Conservation (phyloP, 73 alveolate species). For the Durusdinium trenchii region DNA sequence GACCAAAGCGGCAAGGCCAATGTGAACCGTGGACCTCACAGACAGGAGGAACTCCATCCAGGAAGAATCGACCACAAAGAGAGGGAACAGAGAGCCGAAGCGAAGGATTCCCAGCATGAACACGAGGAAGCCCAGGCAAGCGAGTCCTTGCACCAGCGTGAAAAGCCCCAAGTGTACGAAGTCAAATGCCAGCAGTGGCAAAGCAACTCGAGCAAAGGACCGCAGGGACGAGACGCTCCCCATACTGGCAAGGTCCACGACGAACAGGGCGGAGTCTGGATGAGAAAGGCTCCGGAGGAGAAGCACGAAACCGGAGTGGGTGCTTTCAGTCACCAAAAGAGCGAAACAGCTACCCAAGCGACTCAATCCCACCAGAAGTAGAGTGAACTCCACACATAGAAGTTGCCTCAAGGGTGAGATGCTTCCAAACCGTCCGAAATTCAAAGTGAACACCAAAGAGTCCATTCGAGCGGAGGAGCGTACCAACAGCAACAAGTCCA, state of each 20-base stretch:
- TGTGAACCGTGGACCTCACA: not conserved
- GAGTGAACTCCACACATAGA: not conserved
- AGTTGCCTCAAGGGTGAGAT: not conserved
- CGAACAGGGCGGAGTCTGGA: not conserved
- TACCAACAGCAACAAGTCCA: not conserved
- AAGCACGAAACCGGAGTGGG: not conserved
- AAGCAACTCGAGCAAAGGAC: conserved; percentile 5
- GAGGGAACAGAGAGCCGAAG: conserved; percentile 3
- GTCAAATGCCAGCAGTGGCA: not conserved
- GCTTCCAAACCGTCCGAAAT: not conserved
- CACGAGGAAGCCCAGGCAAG: not conserved
- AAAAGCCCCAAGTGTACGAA: not conserved
- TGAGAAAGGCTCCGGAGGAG: not conserved
- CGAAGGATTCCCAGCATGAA: conserved; percentile 17
- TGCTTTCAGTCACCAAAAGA: not conserved
- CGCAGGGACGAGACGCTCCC: not conserved
- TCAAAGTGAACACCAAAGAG: not conserved
- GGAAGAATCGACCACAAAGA: not conserved
- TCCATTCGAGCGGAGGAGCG: not conserved
- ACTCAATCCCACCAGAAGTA: not conserved
- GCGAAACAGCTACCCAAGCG: conserved; percentile 47
- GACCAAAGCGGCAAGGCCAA: not conserved
- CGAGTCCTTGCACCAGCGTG: not conserved
- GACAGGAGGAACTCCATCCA: not conserved
- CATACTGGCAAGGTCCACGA: not conserved